phyloP scores from a whole-genome alignment of 2,329 filamentous ascomycete genomes.

The Pestalotiopsis sp. region DNA sequence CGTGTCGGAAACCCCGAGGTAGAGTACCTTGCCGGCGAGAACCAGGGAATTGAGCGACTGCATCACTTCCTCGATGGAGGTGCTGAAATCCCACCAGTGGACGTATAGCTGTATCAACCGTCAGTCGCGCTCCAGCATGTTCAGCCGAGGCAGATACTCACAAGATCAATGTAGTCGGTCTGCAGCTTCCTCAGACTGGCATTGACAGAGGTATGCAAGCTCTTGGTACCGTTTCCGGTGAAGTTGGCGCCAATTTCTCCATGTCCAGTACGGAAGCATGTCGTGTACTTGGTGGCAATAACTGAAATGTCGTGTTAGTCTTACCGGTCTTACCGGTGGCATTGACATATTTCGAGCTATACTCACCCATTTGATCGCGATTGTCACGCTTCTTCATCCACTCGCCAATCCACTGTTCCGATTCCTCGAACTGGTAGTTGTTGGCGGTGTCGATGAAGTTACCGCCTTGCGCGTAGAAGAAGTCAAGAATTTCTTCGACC shows the following conservation, averaged over 20 bases:
- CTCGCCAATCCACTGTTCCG: constrained; percentile 69
- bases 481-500: constrained; percentile 67
- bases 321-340: neutral
- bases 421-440: constrained; percentile 67
- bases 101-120: constrained; percentile 51
- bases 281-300: constrained; percentile 71
- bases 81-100: constrained; percentile 72
- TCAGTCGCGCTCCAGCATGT: constrained; percentile 18
- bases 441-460: constrained; percentile 77
- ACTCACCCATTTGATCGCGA: constrained; percentile 64
- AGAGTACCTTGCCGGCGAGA: constrained; percentile 63
- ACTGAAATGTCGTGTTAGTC: constrained; percentile 42
- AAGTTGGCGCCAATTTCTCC: constrained; percentile 53
- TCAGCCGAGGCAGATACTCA: too few relatives aligned
- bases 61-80: constrained; percentile 69
- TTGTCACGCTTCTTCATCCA: constrained; percentile 70
- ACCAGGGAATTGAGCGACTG: constrained; percentile 67
- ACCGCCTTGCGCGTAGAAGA: constrained; percentile 64
- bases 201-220: constrained; percentile 56
- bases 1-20: constrained; percentile 69
- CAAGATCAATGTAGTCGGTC: constrained; percentile 68
- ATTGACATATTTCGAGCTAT: too few relatives aligned
- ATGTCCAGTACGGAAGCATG: constrained; percentile 52
- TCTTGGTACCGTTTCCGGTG: constrained; percentile 65
- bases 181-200: constrained; percentile 63